Base-by-base conservation (phyloP, 352 stramenopile genomes). In the Discostella stelligera region DNA sequence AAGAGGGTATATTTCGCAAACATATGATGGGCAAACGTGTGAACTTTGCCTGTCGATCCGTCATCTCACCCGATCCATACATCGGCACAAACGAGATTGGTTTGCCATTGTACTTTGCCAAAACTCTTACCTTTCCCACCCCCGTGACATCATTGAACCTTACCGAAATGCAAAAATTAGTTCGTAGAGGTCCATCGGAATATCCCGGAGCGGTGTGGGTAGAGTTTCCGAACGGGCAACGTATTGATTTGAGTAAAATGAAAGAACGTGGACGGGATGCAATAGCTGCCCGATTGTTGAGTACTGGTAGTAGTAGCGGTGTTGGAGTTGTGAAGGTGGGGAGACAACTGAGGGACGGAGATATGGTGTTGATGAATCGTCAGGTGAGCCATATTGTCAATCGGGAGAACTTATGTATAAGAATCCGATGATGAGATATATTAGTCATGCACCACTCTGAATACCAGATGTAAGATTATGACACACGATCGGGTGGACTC, bases 41-140 rank as follows among this genome's bases (percentile, higher is more conserved):
- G 20, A 98, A 99, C 89, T 99, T 98, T 86, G 96, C 96, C 0
- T 98, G 97, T 70, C 95, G 98, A 7, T 99, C 96, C 10, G 97
- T 99, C 66, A 99, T 99, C 83, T 99, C 96, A 55, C 97, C 98
- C 1, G 98, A 99, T 66, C 97, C 97, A 44, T 99, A 99, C 89
- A 97, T 99, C 65, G 96, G 96, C 79, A 99, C 96, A n/a, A 98
- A 98, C 71, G 97, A 99, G 90, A 98, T 99, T 77, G 98, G 98
- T 71, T 93, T 99, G 14, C 98, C 98, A 0, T 82, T 98, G 16
- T 89, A 95, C 53, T 99, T 99, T 79, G 98, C 97, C 18, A 98
- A 96, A 83, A 98, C 94, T 4, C 90, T 99, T 20, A 98, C 95
- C 54, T 99, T 98, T 77, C 96, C 97, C 25, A 97, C 98, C 70